A percentile compares a stretch with the other conserved stretches of the same genome.
These are phyloP conservation scores for Allomyces javanicus DNA, from an alignment of 192 early-diverging fungal genomes.

Conservation along the genomic window DNA sequence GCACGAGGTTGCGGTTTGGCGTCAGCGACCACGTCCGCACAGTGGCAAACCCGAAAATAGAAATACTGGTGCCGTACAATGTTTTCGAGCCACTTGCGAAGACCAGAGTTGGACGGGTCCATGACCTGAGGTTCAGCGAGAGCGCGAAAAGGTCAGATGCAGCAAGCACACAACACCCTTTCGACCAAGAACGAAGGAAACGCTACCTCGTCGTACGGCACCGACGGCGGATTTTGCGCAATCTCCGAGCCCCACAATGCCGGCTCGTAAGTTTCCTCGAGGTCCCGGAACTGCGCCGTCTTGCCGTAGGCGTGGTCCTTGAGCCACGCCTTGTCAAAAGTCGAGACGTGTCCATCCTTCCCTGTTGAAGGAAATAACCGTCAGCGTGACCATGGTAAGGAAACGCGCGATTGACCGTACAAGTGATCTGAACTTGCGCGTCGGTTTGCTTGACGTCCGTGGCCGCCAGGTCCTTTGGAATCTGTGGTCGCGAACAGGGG, in stretches of 20 bases:
- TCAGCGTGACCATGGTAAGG: background rate
- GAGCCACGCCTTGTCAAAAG: background rate
- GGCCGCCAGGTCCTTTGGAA: slow-evolving; percentile 36
- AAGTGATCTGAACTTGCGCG: slow-evolving; percentile 21
- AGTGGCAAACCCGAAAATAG: background rate
- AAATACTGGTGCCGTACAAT: slow-evolving; percentile 17
- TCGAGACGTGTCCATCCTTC: background rate
- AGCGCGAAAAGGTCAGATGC: too few species aligned
- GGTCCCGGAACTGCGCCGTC: slow-evolving; percentile 7
- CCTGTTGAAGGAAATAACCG: background rate
- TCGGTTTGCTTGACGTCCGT: slow-evolving; percentile 13
- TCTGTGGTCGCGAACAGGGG: slow-evolving; percentile 2
- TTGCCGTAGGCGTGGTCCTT: slow-evolving; percentile 1
- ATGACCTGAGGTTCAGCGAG: slow-evolving; percentile 20
- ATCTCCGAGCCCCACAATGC: slow-evolving; percentile 20
- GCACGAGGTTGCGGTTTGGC: background rate
- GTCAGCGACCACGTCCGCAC: too few species aligned
- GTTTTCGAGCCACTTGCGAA: slow-evolving; percentile 44
- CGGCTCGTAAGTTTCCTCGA: slow-evolving; percentile 4
- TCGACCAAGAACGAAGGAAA: too few species aligned
- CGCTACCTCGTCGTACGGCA: slow-evolving; percentile 24
- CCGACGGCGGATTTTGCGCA: slow-evolving; percentile 14
- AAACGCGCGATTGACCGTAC: slow-evolving; percentile 6
- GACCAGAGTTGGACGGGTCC: slow-evolving; percentile 34
- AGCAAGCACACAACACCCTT: too few species aligned